Evolutionary conservation across 257 asterid species (phyloP).

Genomic region (Fraxinus pennsylvanica): DNA sequence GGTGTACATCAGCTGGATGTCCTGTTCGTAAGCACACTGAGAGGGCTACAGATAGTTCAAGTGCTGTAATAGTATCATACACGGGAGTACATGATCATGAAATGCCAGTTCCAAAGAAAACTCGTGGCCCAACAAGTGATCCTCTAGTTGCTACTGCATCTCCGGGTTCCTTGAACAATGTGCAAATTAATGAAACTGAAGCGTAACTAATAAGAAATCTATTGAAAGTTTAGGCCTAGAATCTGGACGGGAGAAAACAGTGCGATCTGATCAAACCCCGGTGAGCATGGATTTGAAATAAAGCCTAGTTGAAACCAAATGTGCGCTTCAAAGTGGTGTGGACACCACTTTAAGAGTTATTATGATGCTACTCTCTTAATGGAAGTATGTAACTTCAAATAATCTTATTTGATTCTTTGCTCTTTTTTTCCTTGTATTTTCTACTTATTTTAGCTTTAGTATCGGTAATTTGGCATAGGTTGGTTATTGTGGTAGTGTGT

Average conservation of each 20-base stretch:
- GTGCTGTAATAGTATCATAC: constrained; percentile 63
- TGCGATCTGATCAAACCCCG: constrained; percentile 59
- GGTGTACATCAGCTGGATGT: constrained; percentile 91
- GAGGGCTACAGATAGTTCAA: constrained; percentile 60
- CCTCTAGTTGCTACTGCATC: constrained; percentile 41
- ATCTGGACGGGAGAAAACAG: constrained; percentile 39
- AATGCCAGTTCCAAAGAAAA: constrained; percentile 77
- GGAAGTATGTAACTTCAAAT: constrained; percentile 26
- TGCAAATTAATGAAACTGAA: constrained; percentile 36
- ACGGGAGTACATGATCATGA: constrained; percentile 83
- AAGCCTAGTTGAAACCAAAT: constrained; percentile 55
- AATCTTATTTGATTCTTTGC: constrained; percentile 20
- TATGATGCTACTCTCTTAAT: constrained; percentile 20
- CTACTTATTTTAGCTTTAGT: constrained; percentile 28
- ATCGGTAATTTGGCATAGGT: constrained; percentile 26
- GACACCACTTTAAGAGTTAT: constrained; percentile 8
- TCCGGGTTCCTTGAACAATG: constrained; percentile 39
- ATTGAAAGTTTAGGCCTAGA: constrained; percentile 50
- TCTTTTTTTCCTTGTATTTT: constrained; percentile 21
- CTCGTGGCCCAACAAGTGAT: constrained; percentile 46
- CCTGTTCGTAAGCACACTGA: constrained; percentile 88
- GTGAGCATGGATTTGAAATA: constrained; percentile 71
- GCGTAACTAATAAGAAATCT: constrained; percentile 34
- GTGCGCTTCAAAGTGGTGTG: background rate
- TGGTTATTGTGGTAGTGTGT: constrained; percentile 32